Base-by-base conservation (phyloP, 805 yeast genomes). In the Barnettozyma sucrosica region DNA sequence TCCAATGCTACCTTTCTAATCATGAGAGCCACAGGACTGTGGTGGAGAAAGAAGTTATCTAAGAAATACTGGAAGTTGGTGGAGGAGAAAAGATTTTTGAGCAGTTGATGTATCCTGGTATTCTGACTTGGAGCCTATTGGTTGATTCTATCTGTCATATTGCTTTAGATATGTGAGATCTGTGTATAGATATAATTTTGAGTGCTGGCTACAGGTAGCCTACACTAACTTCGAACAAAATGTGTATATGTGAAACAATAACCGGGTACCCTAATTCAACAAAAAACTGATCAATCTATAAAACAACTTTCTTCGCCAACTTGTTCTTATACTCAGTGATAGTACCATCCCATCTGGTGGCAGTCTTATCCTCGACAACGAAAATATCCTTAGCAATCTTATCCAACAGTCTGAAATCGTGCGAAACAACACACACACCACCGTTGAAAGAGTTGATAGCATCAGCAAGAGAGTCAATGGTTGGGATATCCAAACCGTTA, bases 341-440 rank as follows among this genome's bases (percentile, higher is more conserved):
- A 41, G 84, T 64, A 61, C 96, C 95, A 55, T 93, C 87, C 99
- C 99, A 93, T 79, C 89, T 81, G 50, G 97, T 89, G 52, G 97
- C 96, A 36, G 93, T 87, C 75, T 85, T 86, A 77, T 93, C 71
- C 76, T 93, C 97, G 66, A 95, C 95, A 54, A 93, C 99, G 64
- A 76, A 92, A 67, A 93, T 93, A 65, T 93, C 98, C 75, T 92
- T 87, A 47, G 99, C 99, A 66, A 93, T 88, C 75, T 89, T 90
- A 70, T 92, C 97, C 69, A 93, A 79, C 63, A 93, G 79, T 74
- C 98, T 85, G 92, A 93, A 93, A 75, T 93, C 99, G 80, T 93
- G 99, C 53, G 97, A 89, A 56, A 93, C 99, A 50, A 93, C 96
- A 57, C 89, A 95, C 46, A 92, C 97, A 79, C 99, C 99, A 73